Percentiles rank a stretch among this genome's conserved stretches.
phyloP scores from a whole-genome alignment of 2,329 filamentous ascomycete genomes.

The Cladosporium sp. region DNA sequence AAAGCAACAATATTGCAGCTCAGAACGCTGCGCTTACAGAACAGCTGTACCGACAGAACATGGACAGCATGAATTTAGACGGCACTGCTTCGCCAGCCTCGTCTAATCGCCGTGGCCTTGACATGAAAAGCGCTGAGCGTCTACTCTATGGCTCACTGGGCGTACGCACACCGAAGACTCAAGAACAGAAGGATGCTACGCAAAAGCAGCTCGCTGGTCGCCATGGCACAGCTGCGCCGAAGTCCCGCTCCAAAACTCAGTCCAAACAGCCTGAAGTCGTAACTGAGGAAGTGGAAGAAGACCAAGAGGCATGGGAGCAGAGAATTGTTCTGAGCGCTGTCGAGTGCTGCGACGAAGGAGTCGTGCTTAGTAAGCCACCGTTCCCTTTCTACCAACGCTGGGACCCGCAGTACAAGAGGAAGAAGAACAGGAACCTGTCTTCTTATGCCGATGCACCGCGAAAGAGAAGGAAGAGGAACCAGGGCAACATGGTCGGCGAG shows the following conservation, averaged over 20 bases:
- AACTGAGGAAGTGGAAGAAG: slow-evolving; percentile 14
- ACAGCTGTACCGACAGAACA: neutral
- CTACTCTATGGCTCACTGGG: slow-evolving; percentile 71
- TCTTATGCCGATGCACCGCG: slow-evolving; percentile 35
- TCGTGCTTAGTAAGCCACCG: slow-evolving; percentile 69
- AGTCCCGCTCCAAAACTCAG: neutral
- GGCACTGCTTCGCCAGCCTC: neutral
- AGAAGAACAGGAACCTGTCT: slow-evolving; percentile 26
- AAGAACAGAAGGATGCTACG: slow-evolving; percentile 62
- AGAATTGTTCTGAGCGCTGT: slow-evolving; percentile 74
- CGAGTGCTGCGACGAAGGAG: slow-evolving; percentile 71
- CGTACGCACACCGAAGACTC: slow-evolving; percentile 62
- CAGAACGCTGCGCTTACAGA: neutral
- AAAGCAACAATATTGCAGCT: slow-evolving; percentile 8
- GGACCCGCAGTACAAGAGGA: slow-evolving; percentile 64
- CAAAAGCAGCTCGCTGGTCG: slow-evolving; percentile 48
- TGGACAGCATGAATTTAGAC: neutral
- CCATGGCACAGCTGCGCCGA: slow-evolving; percentile 1
- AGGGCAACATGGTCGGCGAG: slow-evolving; percentile 52
- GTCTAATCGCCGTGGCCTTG: slow-evolving; percentile 36
- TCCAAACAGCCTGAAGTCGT: slow-evolving; percentile 17
- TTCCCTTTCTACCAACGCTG: slow-evolving; percentile 84
- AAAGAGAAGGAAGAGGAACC: slow-evolving; percentile 38
- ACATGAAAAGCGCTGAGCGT: slow-evolving; percentile 61
- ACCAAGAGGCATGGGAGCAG: slow-evolving; percentile 58